A percentile compares a stretch with the other conserved stretches of the same genome.
Conservation (phyloP, 371 early-diverging fungal species). For the Mucor lusitanicus region DNA sequence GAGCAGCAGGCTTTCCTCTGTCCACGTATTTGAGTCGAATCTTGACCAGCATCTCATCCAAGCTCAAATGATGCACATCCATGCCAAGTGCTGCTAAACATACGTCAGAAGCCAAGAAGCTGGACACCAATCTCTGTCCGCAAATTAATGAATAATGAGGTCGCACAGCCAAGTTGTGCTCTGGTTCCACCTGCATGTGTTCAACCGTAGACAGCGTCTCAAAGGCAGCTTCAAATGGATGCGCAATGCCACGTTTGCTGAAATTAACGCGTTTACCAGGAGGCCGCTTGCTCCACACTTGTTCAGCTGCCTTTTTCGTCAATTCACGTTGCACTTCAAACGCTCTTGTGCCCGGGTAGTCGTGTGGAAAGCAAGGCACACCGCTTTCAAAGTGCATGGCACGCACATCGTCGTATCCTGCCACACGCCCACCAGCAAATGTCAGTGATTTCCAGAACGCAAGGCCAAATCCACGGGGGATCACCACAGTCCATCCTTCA, state of each 20-base stretch:
- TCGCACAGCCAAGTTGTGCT: neutral
- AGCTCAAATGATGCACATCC: neutral
- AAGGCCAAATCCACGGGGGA: conserved; percentile 84
- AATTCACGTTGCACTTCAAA: conserved; percentile 35
- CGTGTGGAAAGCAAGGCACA: conserved; percentile 59
- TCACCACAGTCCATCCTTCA: conserved; percentile 82
- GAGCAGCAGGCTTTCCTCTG: conserved; percentile 50
- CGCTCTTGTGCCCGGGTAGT: conserved; percentile 59
- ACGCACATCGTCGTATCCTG: conserved; percentile 59
- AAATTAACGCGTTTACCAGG: conserved; percentile 76
- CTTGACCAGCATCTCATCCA: conserved; percentile 44
- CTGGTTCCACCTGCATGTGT: conserved; percentile 13
- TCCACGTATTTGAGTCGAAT: conserved; percentile 48
- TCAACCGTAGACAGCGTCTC: conserved; percentile 14
- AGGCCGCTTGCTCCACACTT: conserved; percentile 60
- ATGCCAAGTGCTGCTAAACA: neutral
- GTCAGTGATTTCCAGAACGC: conserved; percentile 87
- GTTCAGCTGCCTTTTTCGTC: conserved; percentile 34
- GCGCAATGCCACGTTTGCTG: conserved; percentile 55
- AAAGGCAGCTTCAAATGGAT: conserved; percentile 69
- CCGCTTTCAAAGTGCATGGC: conserved; percentile 64
- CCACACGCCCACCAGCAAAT: conserved; percentile 88
- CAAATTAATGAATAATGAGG: conserved; percentile 16
- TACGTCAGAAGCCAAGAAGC: neutral
- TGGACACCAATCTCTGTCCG: conserved; percentile 1